Conservation (phyloP, 2,329 filamentous ascomycete species). For the Talaromyces islandicus region DNA sequence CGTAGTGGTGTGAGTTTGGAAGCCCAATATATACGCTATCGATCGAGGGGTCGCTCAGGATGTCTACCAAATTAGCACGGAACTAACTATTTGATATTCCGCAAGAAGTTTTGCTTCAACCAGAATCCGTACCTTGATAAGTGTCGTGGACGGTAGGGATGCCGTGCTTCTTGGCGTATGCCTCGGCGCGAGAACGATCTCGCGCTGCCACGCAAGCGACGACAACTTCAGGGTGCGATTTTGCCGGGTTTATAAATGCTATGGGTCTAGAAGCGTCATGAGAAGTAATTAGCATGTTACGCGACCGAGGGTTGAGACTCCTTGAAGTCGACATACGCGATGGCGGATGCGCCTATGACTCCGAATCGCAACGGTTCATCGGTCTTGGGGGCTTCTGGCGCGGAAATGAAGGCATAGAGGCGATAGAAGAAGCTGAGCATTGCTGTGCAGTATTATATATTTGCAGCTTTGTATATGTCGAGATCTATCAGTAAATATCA, state of each 20-base stretch:
- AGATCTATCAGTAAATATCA: not conserved
- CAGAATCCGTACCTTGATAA: constrained; percentile 42
- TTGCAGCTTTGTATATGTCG: not conserved
- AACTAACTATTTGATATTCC: not conserved
- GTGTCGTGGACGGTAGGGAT: constrained; percentile 43
- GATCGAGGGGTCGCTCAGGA: constrained; percentile 5
- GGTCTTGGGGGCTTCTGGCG: not conserved
- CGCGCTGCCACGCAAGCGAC: constrained; percentile 48
- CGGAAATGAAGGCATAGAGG: constrained; percentile 2
- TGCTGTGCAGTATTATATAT: not conserved
- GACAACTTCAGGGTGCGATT: constrained; percentile 47
- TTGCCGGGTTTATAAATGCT: constrained; percentile 39
- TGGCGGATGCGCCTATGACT: constrained; percentile 3
- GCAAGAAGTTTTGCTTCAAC: not conserved
- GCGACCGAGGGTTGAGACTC: not conserved
- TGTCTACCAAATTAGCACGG: not conserved
- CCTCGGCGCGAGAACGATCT: constrained; percentile 39
- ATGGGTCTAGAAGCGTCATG: constrained; percentile 12
- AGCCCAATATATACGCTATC: constrained; percentile 45
- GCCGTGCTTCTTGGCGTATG: constrained; percentile 45
- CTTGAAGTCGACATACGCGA: not conserved
- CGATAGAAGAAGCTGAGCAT: constrained; percentile 6
- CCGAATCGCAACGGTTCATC: constrained; percentile 5
- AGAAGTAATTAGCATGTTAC: not conserved
- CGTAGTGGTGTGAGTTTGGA: constrained; percentile 31